Conservation (phyloP, 2,329 filamentous ascomycete genomes). For the Zopfia rhizophila region DNA sequence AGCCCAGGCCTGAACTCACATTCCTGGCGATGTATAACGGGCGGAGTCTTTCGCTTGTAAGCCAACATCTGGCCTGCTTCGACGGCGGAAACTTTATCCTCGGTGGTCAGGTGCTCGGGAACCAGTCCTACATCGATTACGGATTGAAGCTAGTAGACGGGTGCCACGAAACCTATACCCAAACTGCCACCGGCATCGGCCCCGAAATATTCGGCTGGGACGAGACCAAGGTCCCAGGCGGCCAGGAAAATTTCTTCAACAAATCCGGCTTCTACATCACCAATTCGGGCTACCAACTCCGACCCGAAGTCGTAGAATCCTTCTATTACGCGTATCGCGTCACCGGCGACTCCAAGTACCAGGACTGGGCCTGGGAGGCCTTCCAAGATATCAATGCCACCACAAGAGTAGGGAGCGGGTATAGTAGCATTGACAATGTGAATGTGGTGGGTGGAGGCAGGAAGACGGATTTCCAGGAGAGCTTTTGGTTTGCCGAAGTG, state of each 20-base stretch:
- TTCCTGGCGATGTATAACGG: slow-evolving; percentile 72
- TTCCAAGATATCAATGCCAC: slow-evolving; percentile 75
- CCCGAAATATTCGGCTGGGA: slow-evolving; percentile 69
- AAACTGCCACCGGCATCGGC: slow-evolving; percentile 77
- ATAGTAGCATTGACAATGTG: slow-evolving; percentile 72
- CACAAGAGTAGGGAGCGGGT: slow-evolving; percentile 73
- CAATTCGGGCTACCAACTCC: slow-evolving; percentile 70
- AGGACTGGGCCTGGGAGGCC: slow-evolving; percentile 85
- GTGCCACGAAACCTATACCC: slow-evolving; percentile 78
- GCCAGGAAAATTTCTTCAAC: slow-evolving; percentile 68
- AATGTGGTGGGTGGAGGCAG: slow-evolving; percentile 70
- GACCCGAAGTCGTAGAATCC: slow-evolving; percentile 84
- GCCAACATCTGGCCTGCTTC: slow-evolving; percentile 76
- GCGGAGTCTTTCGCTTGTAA: slow-evolving; percentile 49
- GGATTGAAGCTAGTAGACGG: slow-evolving; percentile 76
- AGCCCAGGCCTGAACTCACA: slow-evolving; percentile 73
- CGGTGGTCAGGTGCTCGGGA: slow-evolving; percentile 75
- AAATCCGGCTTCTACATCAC: slow-evolving; percentile 77
- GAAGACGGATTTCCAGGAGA: slow-evolving; percentile 79
- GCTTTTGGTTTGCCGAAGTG: slow-evolving; percentile 88
- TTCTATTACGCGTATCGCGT: slow-evolving; percentile 88
- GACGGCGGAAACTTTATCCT: slow-evolving; percentile 87
- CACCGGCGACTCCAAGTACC: slow-evolving; percentile 79
- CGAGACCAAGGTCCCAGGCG: slow-evolving; percentile 37
- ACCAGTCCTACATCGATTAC: slow-evolving; percentile 75